Conservation (phyloP, 805 yeast genomes). For the Starmerella cellae region DNA sequence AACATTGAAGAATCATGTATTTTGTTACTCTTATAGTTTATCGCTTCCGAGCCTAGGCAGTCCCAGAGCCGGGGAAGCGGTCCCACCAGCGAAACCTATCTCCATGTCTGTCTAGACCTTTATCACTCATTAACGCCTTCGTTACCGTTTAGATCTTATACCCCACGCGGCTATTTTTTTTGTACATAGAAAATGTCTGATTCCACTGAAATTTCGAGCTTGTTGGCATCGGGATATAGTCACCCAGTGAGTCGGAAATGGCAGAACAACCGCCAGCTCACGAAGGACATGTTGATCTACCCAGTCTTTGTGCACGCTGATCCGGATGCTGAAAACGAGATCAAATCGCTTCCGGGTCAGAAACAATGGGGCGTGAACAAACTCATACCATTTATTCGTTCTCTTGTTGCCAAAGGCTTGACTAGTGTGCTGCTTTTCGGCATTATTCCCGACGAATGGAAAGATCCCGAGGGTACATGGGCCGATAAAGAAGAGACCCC, state of each 20-base stretch:
- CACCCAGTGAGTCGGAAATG: slow-evolving; percentile 80
- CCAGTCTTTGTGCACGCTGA: slow-evolving; percentile 77
- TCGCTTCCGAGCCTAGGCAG: too few species aligned
- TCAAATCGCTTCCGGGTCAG: slow-evolving; percentile 76
- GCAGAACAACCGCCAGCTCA: slow-evolving; percentile 76
- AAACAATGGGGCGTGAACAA: slow-evolving; percentile 75
- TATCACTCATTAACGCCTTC: too few species aligned
- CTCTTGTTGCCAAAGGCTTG: slow-evolving; percentile 67
- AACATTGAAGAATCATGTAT: too few species aligned
- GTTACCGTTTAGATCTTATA: too few species aligned
- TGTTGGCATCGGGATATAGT: slow-evolving; percentile 87
- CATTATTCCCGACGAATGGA: slow-evolving; percentile 58
- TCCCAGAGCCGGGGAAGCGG: too few species aligned
- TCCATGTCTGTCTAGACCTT: too few species aligned
- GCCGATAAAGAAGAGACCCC: slow-evolving; percentile 98
- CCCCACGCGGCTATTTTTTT: too few species aligned
- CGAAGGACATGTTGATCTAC: slow-evolving; percentile 81
- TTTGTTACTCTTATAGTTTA: too few species aligned
- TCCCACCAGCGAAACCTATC: too few species aligned
- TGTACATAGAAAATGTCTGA: slow-evolving; percentile 14
- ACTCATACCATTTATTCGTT: slow-evolving; percentile 54
- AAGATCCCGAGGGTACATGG: slow-evolving; percentile 70
- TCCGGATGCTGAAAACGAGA: slow-evolving; percentile 62
- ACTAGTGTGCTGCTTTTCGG: slow-evolving; percentile 83
- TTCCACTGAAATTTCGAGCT: slow-evolving; percentile 41